phyloP scores from a whole-genome alignment of 495 filamentous ascomycete species.

The Podospora australis region DNA sequence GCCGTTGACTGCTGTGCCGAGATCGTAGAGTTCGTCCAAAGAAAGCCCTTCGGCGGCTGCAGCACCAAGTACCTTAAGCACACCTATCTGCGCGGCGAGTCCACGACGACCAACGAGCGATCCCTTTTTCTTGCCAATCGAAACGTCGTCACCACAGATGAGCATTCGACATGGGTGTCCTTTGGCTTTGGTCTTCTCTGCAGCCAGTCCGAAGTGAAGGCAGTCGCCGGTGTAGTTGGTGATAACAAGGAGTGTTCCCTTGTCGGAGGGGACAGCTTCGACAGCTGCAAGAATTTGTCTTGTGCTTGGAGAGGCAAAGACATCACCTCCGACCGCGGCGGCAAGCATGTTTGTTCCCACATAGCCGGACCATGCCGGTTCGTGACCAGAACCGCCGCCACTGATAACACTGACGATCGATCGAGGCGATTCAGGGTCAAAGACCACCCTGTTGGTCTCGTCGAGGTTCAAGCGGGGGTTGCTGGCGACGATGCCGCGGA shows the following conservation, averaged over 20 bases:
- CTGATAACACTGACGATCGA: constrained; percentile 53
- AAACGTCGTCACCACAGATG: constrained; percentile 56
- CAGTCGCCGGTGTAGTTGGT: constrained; percentile 64
- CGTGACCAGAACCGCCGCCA: constrained; percentile 56
- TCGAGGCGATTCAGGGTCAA: constrained; percentile 43
- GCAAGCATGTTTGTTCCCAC: constrained; percentile 56
- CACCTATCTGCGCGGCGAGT: constrained; percentile 46
- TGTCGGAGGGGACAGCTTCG: constrained; percentile 48
- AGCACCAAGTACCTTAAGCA: constrained; percentile 37
- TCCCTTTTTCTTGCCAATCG: constrained; percentile 49
- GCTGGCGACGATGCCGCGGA: constrained; percentile 49
- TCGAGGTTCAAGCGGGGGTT: constrained; percentile 53
- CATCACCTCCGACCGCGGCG: constrained; percentile 53
- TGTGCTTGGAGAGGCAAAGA: constrained; percentile 56
- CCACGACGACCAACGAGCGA: constrained; percentile 53
- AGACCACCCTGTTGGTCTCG: constrained; percentile 51
- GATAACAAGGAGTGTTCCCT: constrained; percentile 55
- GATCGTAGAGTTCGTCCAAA: constrained; percentile 50
- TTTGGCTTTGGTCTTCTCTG: constrained; percentile 52
- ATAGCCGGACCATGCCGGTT: constrained; percentile 59
- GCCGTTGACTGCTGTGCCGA: constrained; percentile 47
- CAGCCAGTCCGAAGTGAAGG: constrained; percentile 57
- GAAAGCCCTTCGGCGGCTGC: constrained; percentile 38
- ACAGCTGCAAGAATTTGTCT: constrained; percentile 57
- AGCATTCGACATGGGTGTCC: constrained; percentile 50